A percentile compares a stretch with the other conserved stretches of the same genome.
Evolutionary conservation across 2,329 filamentous ascomycete species (phyloP).

Genomic region (Pseudocercospora eumusae): DNA sequence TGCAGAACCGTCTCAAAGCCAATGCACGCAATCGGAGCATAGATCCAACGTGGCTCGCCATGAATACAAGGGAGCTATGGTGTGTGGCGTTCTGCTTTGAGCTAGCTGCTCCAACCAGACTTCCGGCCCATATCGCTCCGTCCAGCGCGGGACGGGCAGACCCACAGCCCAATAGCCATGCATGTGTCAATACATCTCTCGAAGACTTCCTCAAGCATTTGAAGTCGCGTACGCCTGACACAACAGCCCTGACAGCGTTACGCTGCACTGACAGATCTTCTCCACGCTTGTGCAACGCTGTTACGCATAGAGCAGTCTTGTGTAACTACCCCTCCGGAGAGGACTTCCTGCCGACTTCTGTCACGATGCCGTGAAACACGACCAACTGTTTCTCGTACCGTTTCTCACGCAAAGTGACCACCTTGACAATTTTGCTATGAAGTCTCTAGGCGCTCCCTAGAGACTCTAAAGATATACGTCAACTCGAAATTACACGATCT

Average conservation of each 20-base stretch:
- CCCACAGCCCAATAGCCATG: constrained; percentile 4
- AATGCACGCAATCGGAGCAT: constrained; percentile 2
- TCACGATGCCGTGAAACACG: neutral
- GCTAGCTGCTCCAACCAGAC: neutral
- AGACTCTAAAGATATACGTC: no score
- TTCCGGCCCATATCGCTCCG: constrained; percentile 3
- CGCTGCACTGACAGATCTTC: neutral
- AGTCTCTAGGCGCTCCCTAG: no score
- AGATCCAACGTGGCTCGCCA: neutral
- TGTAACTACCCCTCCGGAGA: neutral
- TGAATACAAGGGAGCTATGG: neutral
- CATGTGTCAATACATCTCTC: constrained; percentile 4
- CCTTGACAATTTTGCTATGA: no score
- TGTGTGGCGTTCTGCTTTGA: constrained; percentile 6
- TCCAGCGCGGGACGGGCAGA: constrained; percentile 6
- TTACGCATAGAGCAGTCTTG: neutral
- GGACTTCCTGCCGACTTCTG: neutral
- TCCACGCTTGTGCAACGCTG: neutral
- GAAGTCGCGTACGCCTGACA: neutral
- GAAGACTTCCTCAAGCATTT: neutral
- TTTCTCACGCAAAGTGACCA: no score
- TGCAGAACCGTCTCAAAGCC: neutral
- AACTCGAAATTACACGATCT: no score
- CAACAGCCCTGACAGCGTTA: neutral
- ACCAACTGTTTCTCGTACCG: neutral